A percentile compares a stretch with the other conserved stretches of the same genome.
Conservation (phyloP, 306 rosid species). For the Senna tora region DNA sequence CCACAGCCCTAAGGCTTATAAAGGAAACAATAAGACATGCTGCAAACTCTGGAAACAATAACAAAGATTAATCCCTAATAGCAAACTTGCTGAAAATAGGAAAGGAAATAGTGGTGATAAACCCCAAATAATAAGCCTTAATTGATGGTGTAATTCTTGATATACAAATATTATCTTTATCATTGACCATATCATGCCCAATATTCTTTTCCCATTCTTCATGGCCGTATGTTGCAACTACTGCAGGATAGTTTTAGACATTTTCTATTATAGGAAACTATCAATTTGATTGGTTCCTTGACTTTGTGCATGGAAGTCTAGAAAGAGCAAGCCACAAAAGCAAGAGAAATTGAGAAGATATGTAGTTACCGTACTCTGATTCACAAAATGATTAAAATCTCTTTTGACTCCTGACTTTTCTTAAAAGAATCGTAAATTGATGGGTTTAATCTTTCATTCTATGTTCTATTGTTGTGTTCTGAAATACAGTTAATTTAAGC, state of each 20-base stretch:
- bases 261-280: conserved; percentile 29
- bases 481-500: conserved; percentile 12
- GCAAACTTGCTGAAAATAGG: too few relatives aligned
- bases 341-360: background rate
- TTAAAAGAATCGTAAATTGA: background rate
- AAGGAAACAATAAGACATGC: too few relatives aligned
- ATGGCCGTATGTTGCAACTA: conserved; percentile 15
- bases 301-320: background rate
- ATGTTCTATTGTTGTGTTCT: conserved; percentile 13
- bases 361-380: background rate
- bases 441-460: background rate
- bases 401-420: conserved; percentile 4
- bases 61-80: too few relatives aligned
- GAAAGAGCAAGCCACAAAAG: background rate
- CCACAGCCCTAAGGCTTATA: too few relatives aligned
- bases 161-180: too few relatives aligned
- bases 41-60: too few relatives aligned
- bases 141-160: too few relatives aligned
- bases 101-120: too few relatives aligned
- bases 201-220: too few relatives aligned
- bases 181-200: too few relatives aligned
- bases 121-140: too few relatives aligned
- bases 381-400: conserved; percentile 9
- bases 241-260: conserved; percentile 14
- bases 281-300: conserved; percentile 23